Base-by-base conservation (phyloP, 192 early-diverging fungal genomes). In the Podila verticillata region DNA sequence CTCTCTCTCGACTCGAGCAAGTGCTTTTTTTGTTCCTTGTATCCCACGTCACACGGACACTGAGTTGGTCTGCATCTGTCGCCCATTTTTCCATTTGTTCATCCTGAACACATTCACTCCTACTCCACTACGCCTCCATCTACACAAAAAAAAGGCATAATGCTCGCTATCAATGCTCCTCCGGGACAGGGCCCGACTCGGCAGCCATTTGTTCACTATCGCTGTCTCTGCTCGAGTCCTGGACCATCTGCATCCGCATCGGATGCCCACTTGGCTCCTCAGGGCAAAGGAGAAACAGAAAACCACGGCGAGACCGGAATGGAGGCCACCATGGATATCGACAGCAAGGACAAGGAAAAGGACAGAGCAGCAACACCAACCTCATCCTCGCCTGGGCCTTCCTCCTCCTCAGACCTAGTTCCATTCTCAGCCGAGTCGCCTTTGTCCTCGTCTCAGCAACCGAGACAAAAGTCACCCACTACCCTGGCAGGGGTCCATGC, bases 121-220 rank as follows among this genome's bases (percentile, higher is more conserved):
- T 15, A 20, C 15, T 7, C 22, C 10, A 51, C 22, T 4, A 51
- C 49, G 20, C 49, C 44, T 9, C 7, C 44, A 47, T 22, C 20
- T 51, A 15, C 49, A 51, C 17, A 19, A 51, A 49, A 5, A 7
- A 49, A 24, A 51, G 15, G 0, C 49, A 51, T 20, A 51, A 80
- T 80, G 77, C 77, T 80, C 35, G 77, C 77, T 8, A 31, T 80
- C 61, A 71, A 64, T 32, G 77, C 77, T 0, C 70, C 77, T 8
- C 77, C 77, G 12, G 66, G 77, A 1, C 77, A 80, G 47, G 77
- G 66, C 7, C 64, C 69, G 2, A 36, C 36, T 44, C 49, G 31
- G 29, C 69, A 68, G 4, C 77, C 77, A 17, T 80, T 80, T 39
- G 77, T 80, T 8, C 77, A 80, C 66, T 80, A 80, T 65, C 77